Conservation (phyloP, 805 yeast species). For the Komagataella pseudopastoris region DNA sequence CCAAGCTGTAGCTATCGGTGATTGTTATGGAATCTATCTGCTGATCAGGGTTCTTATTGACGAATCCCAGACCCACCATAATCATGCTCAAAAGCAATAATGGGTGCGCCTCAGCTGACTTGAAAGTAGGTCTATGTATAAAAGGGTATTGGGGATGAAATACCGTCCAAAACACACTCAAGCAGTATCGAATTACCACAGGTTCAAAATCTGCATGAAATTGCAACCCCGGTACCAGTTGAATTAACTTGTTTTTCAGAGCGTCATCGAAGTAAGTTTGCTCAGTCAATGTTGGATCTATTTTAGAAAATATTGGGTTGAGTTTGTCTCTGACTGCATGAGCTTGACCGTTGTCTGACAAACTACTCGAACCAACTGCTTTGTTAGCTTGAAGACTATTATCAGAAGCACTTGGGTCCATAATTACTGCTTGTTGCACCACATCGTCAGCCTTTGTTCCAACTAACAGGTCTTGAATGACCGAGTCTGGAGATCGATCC, state of each 20-base stretch:
- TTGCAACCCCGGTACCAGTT: background rate
- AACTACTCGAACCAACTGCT: background rate
- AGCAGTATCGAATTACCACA: conserved; percentile 4
- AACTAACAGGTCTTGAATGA: background rate
- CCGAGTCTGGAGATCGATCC: background rate
- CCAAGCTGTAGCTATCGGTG: conserved; percentile 17
- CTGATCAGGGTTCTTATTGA: conserved; percentile 13
- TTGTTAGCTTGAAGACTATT: too few relatives aligned
- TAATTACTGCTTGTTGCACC: background rate
- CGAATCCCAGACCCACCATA: conserved; percentile 31
- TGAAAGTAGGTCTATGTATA: conserved; percentile 33
- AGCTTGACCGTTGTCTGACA: background rate
- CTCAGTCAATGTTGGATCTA: background rate
- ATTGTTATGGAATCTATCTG: conserved; percentile 7
- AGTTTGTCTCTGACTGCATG: background rate
- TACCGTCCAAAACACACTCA: conserved; percentile 33
- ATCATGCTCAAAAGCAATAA: conserved; percentile 43
- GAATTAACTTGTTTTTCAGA: background rate
- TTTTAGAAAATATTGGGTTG: background rate
- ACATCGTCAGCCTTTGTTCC: background rate
- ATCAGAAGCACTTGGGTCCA: background rate
- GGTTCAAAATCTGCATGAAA: background rate
- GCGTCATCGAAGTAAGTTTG: background rate
- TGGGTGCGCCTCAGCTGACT: conserved; percentile 35
- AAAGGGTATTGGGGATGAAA: conserved; percentile 44